These are phyloP conservation scores for Zoysia japonica DNA, from an alignment of 176 grass and related monocot genomes.

Conservation along the genomic window DNA sequence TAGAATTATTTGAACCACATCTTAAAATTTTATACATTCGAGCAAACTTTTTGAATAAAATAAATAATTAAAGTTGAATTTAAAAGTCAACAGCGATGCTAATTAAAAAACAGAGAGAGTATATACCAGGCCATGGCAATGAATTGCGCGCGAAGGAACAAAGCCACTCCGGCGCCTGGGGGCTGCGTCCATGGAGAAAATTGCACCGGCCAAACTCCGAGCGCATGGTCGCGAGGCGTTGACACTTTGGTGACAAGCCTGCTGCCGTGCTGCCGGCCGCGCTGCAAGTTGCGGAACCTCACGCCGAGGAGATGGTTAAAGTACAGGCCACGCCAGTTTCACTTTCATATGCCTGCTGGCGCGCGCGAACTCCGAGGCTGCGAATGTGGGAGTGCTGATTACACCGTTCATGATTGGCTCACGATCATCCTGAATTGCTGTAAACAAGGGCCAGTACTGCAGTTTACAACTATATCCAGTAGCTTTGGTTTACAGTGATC, in stretches of 20 bases:
- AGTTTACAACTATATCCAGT: neutral
- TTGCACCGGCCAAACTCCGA: neutral
- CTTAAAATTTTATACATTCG: too few relatives aligned
- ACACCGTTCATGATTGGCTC: neutral
- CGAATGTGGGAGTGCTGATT: neutral
- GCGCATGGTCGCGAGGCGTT: constrained; percentile 26
- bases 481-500: neutral
- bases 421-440: neutral
- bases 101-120: too few relatives aligned
- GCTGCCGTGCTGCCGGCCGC: neutral
- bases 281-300: neutral
- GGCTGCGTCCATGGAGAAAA: constrained; percentile 5
- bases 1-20: too few relatives aligned
- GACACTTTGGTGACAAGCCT: constrained; percentile 14
- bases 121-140: neutral
- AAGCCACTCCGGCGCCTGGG: neutral
- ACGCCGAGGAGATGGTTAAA: constrained; percentile 7
- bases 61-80: too few relatives aligned
- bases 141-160: constrained; percentile 21
- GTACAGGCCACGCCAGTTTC: constrained; percentile 14
- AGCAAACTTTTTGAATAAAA: too few relatives aligned
- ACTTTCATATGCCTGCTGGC: neutral
- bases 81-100: too few relatives aligned
- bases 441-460: neutral
- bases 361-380: neutral